Base-by-base conservation (phyloP, 495 filamentous ascomycete species). In the Hypoxylon crocopeplum region DNA sequence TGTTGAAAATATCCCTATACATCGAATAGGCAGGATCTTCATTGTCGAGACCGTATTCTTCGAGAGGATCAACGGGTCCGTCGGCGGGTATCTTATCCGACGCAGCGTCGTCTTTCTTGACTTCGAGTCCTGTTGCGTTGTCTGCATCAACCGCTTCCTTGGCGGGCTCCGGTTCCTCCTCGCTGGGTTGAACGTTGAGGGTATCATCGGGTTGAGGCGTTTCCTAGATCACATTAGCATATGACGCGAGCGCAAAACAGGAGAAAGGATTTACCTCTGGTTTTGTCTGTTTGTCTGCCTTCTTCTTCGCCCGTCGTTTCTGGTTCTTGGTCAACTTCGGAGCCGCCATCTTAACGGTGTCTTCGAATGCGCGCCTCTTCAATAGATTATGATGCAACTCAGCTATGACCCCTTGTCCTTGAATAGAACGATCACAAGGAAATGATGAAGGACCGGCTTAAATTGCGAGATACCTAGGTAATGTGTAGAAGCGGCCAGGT, bases 241-340 rank as follows among this genome's bases (percentile, higher is more conserved):
- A 17, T 13, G 19, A 34, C 29, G 19, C 25, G 36, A 49, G 56
- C 33, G 44, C 51, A 38, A 21, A 6, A 54, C 55, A 20, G n/a
- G 3, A 41, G 40, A 11, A 20, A 11, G 5, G 30, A 69, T 59
- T 22, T 29, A 77, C 75, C 41, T 84, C 75, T 41, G 79, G 66
- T 59, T 84, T 78, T 34, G 77, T 68, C 73, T 88, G 78, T 75
- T 91, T 90, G 60, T 89, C 82, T 48, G 88, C 88, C 83, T 96
- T 97, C 79, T 91, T 96, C 81, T 91, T 92, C 24, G 92, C 92
- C 68, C 88, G 84, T 70, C 89, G 82, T 69, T 91, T 82, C 73
- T 92, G 88, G 66, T 95, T 94, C 75, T 93, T 95, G 69, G 83
- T 90, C 71, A 84, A 79, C 74, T 92, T 92, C 61, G 75, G 67